phyloP scores from a whole-genome alignment of 2,329 filamentous ascomycete species.

The Pseudogymnoascus sp. region DNA sequence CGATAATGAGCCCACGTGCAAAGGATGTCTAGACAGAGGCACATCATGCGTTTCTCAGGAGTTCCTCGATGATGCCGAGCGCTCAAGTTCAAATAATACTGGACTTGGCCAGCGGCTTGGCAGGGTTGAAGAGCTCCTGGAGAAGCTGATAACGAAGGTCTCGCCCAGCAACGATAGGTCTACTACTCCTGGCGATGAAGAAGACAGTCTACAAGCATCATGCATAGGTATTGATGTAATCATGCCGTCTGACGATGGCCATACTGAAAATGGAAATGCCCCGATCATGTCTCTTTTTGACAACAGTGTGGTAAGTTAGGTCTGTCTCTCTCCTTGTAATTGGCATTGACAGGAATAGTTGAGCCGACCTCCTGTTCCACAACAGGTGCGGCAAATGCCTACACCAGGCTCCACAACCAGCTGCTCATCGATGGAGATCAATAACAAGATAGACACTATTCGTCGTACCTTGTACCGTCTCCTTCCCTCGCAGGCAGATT shows the following conservation, averaged over 20 bases:
- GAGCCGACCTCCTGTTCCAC: slow-evolving; percentile 2
- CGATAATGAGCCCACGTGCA: slow-evolving; percentile 35
- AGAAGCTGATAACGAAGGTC: slow-evolving; percentile 25
- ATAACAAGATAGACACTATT: slow-evolving; percentile 22
- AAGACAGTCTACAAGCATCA: slow-evolving; percentile 11
- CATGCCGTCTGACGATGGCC: slow-evolving; percentile 16
- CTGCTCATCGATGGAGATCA: slow-evolving; percentile 15
- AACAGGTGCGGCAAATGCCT: slow-evolving; percentile 13
- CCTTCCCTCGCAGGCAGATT: slow-evolving; percentile 25
- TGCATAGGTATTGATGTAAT: slow-evolving; percentile 25
- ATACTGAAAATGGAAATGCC: slow-evolving; percentile 15
- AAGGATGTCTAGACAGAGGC: slow-evolving; percentile 38
- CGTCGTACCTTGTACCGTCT: slow-evolving; percentile 24
- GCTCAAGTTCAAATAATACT: slow-evolving; percentile 19
- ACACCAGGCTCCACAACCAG: slow-evolving; percentile 19
- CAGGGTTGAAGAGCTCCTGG: slow-evolving; percentile 24
- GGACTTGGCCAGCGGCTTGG: slow-evolving; percentile 26
- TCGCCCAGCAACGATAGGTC: slow-evolving; percentile 17
- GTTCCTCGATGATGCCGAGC: slow-evolving; percentile 26
- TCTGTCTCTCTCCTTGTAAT: not conserved
- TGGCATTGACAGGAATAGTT: slow-evolving; percentile 3
- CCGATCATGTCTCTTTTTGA: slow-evolving; percentile 27
- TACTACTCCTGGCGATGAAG: not conserved
- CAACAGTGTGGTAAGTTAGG: slow-evolving; percentile 22
- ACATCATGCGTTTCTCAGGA: slow-evolving; percentile 28